phyloP scores from a whole-genome alignment of 2,329 filamentous ascomycete species.

The Orbilia javanica region DNA sequence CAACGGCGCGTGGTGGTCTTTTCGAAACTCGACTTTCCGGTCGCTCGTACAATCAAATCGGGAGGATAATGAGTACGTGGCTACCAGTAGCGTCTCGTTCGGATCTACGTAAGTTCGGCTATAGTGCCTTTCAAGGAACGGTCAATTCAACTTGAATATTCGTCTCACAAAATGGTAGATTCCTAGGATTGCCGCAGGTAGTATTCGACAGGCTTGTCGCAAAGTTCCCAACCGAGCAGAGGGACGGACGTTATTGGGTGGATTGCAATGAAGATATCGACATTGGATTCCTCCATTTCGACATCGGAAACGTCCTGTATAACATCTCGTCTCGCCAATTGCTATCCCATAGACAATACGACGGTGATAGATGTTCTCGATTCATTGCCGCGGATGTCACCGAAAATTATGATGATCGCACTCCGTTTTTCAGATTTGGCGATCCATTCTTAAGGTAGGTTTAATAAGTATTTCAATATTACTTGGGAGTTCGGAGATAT shows the following conservation, averaged over 20 bases:
- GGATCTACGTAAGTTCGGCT: conserved; percentile 35
- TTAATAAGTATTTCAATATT: not conserved
- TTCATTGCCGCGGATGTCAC: conserved; percentile 31
- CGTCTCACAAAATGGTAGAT: not conserved
- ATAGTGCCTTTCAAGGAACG: not conserved
- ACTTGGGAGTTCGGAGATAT: not conserved
- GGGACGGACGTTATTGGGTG: conserved; percentile 5
- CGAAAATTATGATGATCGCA: conserved; percentile 3
- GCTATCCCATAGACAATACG: conserved; percentile 34
- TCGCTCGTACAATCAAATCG: conserved; percentile 30
- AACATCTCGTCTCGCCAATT: conserved; percentile 40
- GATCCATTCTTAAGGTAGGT: conserved; percentile 49
- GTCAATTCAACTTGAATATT: not conserved
- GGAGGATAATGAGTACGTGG: conserved; percentile 30
- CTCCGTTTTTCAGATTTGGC: conserved; percentile 35
- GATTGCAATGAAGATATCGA: conserved; percentile 25
- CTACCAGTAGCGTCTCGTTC: conserved; percentile 20
- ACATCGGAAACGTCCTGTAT: conserved; percentile 26
- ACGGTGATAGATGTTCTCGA: conserved; percentile 30
- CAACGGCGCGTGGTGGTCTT: conserved; percentile 44
- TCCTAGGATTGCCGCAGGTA: conserved; percentile 21
- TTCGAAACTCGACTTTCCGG: conserved; percentile 4
- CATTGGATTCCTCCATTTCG: conserved; percentile 37
- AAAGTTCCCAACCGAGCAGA: conserved; percentile 18
- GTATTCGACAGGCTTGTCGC: conserved; percentile 18